These are phyloP conservation scores for Daldinia caldariorum DNA, from an alignment of 495 filamentous ascomycete species.

Conservation along the genomic window DNA sequence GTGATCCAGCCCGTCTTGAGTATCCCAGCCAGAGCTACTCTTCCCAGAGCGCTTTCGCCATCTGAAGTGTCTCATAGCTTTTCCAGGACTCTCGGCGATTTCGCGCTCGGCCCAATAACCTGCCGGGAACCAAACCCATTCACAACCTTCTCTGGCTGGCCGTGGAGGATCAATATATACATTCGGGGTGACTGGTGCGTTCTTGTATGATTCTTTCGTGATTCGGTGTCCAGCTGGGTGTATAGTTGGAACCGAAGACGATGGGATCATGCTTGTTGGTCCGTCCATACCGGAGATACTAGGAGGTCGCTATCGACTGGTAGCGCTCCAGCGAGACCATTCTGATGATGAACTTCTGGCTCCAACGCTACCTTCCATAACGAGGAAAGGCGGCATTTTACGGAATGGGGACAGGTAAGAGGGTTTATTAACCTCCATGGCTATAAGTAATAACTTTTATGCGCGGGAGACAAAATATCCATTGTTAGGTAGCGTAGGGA, in stretches of 20 bases:
- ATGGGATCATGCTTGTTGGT: conserved; percentile 34
- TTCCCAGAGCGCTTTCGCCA: conserved; percentile 53
- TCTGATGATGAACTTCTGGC: conserved; percentile 37
- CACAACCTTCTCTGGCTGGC: conserved; percentile 57
- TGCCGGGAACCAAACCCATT: conserved; percentile 67
- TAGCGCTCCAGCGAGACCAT: conserved; percentile 26
- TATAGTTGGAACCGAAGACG: conserved; percentile 26
- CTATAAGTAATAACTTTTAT: conserved; percentile 8
- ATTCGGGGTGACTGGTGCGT: conserved; percentile 16
- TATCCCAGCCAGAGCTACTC: conserved; percentile 43
- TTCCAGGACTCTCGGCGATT: conserved; percentile 43
- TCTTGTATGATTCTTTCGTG: conserved; percentile 31
- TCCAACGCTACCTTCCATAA: conserved; percentile 30
- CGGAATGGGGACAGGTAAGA: conserved; percentile 1
- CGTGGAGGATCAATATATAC: conserved; percentile 57
- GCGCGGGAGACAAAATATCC: conserved; percentile 25
- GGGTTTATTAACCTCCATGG: conserved; percentile 6
- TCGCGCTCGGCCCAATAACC: conserved; percentile 66
- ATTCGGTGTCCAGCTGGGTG: conserved; percentile 13
- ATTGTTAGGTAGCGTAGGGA: conserved; percentile 25
- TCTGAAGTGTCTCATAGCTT: conserved; percentile 49
- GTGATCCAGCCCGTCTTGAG: conserved; percentile 30
- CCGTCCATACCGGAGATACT: conserved; percentile 46
- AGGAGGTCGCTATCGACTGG: conserved; percentile 34
- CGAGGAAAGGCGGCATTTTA: conserved; percentile 4